These are phyloP conservation scores for Mortierella alpina DNA, from an alignment of 192 early-diverging fungal genomes.

Conservation along the genomic window DNA sequence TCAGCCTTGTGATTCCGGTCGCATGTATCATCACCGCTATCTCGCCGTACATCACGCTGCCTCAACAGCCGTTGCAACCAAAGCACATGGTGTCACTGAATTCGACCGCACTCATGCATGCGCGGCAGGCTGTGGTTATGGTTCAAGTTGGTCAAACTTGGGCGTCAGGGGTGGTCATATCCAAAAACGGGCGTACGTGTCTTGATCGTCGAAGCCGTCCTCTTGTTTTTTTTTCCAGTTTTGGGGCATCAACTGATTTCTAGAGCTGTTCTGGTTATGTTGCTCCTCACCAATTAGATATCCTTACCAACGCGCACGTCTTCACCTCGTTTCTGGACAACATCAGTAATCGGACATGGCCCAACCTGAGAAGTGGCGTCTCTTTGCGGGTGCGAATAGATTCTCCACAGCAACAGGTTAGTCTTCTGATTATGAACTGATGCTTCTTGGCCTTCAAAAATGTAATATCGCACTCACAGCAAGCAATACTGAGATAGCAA, in stretches of 20 bases:
- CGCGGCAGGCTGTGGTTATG: conserved; percentile 52
- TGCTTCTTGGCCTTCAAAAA: background rate
- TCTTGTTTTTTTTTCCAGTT: conserved; percentile 8
- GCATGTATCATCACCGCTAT: conserved; percentile 47
- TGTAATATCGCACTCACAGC: background rate
- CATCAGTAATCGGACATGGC: conserved; percentile 41
- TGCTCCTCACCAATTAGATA: conserved; percentile 19
- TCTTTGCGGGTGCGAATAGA: conserved; percentile 46
- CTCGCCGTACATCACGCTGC: conserved; percentile 27
- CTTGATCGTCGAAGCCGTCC: background rate
- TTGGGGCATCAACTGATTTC: background rate
- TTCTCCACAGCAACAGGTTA: conserved; percentile 48
- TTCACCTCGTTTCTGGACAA: conserved; percentile 53
- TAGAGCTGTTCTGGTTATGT: background rate
- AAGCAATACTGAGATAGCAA: conserved; percentile 8
- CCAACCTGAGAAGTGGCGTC: conserved; percentile 33
- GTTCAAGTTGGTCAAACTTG: conserved; percentile 54
- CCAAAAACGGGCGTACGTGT: conserved; percentile 54
- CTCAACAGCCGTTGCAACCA: conserved; percentile 26
- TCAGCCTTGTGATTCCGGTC: conserved; percentile 50
- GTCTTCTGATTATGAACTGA: background rate
- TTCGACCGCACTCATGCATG: conserved; percentile 24
- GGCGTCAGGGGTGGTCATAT: conserved; percentile 53
- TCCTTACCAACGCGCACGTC: conserved; percentile 54
- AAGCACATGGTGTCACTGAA: conserved; percentile 35